Percentiles rank a stretch among this genome's conserved stretches.
Evolutionary conservation across 2,329 filamentous ascomycete species (phyloP).

Genomic region (Pyrenochaeta sp.): DNA sequence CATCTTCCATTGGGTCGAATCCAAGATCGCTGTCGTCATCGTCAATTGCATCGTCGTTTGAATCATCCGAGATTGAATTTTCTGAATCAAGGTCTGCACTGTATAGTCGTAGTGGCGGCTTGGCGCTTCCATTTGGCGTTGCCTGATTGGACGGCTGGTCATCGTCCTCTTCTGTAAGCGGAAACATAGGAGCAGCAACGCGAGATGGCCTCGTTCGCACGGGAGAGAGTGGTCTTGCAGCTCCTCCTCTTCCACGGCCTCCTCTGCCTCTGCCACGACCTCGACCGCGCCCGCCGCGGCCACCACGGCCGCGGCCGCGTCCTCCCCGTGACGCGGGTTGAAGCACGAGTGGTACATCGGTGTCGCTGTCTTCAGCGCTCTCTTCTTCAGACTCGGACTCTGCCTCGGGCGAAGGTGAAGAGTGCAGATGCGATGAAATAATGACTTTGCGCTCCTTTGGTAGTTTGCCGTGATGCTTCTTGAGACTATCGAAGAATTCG

Average conservation of each 20-base stretch:
- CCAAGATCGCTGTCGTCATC: slow-evolving; percentile 28
- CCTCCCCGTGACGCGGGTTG: slow-evolving; percentile 32
- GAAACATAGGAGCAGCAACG: slow-evolving; percentile 41
- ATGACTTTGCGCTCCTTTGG: slow-evolving; percentile 32
- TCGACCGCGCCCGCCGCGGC: slow-evolving; percentile 38
- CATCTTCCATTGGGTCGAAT: slow-evolving; percentile 17
- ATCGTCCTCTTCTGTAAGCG: slow-evolving; percentile 46
- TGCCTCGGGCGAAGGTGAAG: slow-evolving; percentile 26
- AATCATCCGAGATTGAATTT: slow-evolving; percentile 19
- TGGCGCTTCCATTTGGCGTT: slow-evolving; percentile 40
- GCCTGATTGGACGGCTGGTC: slow-evolving; percentile 46
- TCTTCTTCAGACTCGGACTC: slow-evolving; percentile 30
- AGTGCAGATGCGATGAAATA: slow-evolving; percentile 18
- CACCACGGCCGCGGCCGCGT: slow-evolving; percentile 37
- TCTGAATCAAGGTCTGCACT: slow-evolving; percentile 19
- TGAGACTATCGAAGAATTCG: slow-evolving; percentile 43
- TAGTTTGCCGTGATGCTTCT: slow-evolving; percentile 37
- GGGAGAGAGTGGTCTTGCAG: slow-evolving; percentile 34
- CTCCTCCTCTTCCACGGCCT: slow-evolving; percentile 34
- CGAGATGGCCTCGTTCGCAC: slow-evolving; percentile 42
- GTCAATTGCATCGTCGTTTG: slow-evolving; percentile 21
- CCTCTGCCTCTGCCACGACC: slow-evolving; percentile 42
- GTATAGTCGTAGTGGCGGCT: slow-evolving; percentile 30
- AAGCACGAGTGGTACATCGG: slow-evolving; percentile 26
- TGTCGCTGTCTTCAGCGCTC: slow-evolving; percentile 33